Evolutionary conservation across 2,329 filamentous ascomycete genomes (phyloP).

Genomic region (Stenocarpella maydis): DNA sequence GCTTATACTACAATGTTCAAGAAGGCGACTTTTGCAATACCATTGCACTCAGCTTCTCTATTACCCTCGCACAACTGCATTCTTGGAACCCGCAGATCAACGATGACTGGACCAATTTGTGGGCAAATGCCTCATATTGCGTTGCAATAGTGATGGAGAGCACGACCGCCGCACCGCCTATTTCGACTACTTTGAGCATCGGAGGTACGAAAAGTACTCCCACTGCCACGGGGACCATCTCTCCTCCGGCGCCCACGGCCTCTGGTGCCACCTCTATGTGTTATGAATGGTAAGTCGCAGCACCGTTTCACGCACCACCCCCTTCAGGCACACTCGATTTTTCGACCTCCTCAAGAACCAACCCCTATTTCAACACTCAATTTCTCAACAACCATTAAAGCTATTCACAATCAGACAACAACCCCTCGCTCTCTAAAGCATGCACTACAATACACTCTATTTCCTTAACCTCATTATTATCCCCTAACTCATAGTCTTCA

Average conservation of each 20-base stretch:
- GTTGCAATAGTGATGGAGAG: not conserved
- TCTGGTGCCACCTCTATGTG: not conserved
- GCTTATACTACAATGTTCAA: not conserved
- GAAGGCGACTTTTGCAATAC: not conserved
- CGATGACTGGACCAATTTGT: no score
- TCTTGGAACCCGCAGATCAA: not conserved
- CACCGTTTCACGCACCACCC: no score
- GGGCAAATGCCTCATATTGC: no score
- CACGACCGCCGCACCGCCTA: not conserved
- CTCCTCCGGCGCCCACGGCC: not conserved
- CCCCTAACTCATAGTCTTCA: no score
- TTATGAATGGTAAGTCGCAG: not conserved
- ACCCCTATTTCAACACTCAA: no score
- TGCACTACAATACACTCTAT: no score
- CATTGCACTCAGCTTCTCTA: not conserved
- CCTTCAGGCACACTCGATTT: no score
- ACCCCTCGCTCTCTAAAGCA: no score
- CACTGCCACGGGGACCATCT: not conserved
- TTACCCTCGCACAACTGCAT: not conserved
- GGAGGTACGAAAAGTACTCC: not conserved
- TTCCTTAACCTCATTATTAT: no score
- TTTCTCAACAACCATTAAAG: no score
- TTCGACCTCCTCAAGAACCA: no score
- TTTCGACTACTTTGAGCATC: not conserved
- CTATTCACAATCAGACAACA: no score